phyloP scores from a whole-genome alignment of 345 rosid species.

The Syzygium jambos region DNA sequence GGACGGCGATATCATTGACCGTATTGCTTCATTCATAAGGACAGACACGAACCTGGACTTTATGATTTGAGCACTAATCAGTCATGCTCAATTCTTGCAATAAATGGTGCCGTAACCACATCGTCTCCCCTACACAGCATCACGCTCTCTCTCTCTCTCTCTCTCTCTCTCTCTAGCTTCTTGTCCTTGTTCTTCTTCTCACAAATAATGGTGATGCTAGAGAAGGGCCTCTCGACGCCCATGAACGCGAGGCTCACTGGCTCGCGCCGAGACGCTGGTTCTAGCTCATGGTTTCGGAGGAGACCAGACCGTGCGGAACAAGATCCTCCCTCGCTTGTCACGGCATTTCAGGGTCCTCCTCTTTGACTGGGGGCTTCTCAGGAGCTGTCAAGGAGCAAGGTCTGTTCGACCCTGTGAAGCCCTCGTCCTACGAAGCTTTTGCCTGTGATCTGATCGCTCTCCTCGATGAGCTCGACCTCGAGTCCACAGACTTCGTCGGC shows the following conservation, averaged over 20 bases:
- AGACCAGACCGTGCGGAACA: slow-evolving; percentile 7
- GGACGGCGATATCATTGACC: too few relatives aligned
- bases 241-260: slow-evolving; percentile 60
- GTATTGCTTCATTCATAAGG: not conserved
- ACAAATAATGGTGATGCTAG: slow-evolving; percentile 22
- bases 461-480: slow-evolving; percentile 40
- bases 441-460: slow-evolving; percentile 49
- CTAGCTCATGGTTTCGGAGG: slow-evolving; percentile 70
- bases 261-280: slow-evolving; percentile 26
- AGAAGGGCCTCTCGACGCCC: slow-evolving; percentile 29
- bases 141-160: not conserved
- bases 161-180: too few relatives aligned
- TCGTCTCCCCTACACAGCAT: too few relatives aligned
- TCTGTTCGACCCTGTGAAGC: slow-evolving; percentile 46
- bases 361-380: slow-evolving; percentile 67
- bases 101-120: not conserved
- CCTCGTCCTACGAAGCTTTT: slow-evolving; percentile 46
- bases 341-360: slow-evolving; percentile 2
- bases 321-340: too few relatives aligned
- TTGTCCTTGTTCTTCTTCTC: not conserved
- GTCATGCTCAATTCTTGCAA: not conserved
- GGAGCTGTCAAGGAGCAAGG: slow-evolving; percentile 47
- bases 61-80: not conserved
- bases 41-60: not conserved
- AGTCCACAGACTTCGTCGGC: slow-evolving; percentile 44